Percentiles rank a stretch among this genome's conserved stretches.
Evolutionary conservation across 2,329 filamentous ascomycete genomes (phyloP).

Genomic region (Rachicladosporium sp.): DNA sequence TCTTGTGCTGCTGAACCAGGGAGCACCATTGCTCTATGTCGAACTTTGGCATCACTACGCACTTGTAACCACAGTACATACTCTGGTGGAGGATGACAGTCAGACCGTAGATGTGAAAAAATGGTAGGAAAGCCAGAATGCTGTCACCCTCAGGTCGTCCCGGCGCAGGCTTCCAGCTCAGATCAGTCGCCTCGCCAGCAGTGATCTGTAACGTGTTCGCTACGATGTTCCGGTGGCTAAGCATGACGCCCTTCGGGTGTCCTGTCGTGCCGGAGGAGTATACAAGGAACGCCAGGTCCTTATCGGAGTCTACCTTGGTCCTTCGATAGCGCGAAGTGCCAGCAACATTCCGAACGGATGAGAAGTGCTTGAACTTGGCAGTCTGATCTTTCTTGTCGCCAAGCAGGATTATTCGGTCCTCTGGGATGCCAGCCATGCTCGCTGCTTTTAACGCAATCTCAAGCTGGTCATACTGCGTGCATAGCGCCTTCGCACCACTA

Average conservation of each 20-base stretch:
- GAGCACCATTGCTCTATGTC: constrained; percentile 68
- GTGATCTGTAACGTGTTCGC: constrained; percentile 47
- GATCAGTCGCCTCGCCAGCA: constrained; percentile 26
- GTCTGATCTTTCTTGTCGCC: constrained; percentile 54
- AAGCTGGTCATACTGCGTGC: constrained; percentile 60
- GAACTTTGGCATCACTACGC: constrained; percentile 67
- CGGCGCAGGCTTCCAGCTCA: constrained; percentile 41
- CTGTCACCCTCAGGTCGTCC: constrained; percentile 51
- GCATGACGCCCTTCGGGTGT: constrained; percentile 79
- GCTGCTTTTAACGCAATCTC: constrained; percentile 56
- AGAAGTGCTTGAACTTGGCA: constrained; percentile 57
- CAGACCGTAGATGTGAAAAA: constrained; percentile 84
- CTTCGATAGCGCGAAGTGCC: constrained; percentile 46
- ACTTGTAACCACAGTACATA: constrained; percentile 51
- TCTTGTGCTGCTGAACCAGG: constrained; percentile 59
- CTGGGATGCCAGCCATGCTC: constrained; percentile 53
- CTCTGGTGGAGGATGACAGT: constrained; percentile 59
- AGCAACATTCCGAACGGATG: constrained; percentile 52
- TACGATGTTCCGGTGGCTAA: constrained; percentile 73
- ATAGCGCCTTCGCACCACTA: constrained; percentile 59
- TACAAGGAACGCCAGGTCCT: constrained; percentile 71
- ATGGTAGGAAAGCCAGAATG: constrained; percentile 68
- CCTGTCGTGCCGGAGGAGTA: constrained; percentile 88
- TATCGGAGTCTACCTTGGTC: constrained; percentile 51
- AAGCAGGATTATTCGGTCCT: constrained; percentile 62